Evolutionary conservation across 2,329 filamentous ascomycete genomes (phyloP), one percentile per base, ranked within the genome.

Genomic region (Aspergillus tanneri): DNA sequence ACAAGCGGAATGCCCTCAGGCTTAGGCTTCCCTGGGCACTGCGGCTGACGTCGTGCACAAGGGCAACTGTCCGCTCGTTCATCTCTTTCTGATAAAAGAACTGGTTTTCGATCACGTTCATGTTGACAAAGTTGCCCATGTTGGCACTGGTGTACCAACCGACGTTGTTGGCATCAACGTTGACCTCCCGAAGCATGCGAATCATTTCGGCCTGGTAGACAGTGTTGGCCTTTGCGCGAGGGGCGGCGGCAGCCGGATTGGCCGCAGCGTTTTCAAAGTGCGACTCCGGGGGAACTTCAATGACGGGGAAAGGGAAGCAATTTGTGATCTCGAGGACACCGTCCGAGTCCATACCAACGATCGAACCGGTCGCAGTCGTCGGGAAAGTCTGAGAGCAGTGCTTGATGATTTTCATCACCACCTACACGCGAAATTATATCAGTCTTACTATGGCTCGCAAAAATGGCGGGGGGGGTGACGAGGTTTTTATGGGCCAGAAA

Each of bases 61-160:
- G 80, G 39, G 90, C 90, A 36, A 96, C 84, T 5, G 88, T 90
- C 71, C 82, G 80, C 73, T 93, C 89, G 70, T 96, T 95, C 63
- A 82, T 68, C 62, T 95, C 89, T 72, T 89, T 93, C 79, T 99
- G 93, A 79, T 96, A 97, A 77, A 91, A 88, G 75, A 85, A 90
- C 74, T 96, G 91, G 78, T 97, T 99, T 81, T 99, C 93, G 72
- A 99, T 88, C 68, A 96, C 91, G 78, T 87, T 88, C 68, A 87
- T 73, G 78, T 91, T 96, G 79, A 97, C 81, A 63, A 97, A 97
- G 80, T 96, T 97, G 72, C 93, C 93, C 88, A 99, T 95, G 72
- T 90, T 96, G 56, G 91, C 90, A 77, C 90, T 96, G 50, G 90
- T 96, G 77, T 99, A 99, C 91, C 91, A 99, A 64, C 93, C 93